Evolutionary conservation across 352 stramenopile genomes (phyloP), one percentile per base, ranked within the genome.

Genomic region (Globisporangium abappressorium): DNA sequence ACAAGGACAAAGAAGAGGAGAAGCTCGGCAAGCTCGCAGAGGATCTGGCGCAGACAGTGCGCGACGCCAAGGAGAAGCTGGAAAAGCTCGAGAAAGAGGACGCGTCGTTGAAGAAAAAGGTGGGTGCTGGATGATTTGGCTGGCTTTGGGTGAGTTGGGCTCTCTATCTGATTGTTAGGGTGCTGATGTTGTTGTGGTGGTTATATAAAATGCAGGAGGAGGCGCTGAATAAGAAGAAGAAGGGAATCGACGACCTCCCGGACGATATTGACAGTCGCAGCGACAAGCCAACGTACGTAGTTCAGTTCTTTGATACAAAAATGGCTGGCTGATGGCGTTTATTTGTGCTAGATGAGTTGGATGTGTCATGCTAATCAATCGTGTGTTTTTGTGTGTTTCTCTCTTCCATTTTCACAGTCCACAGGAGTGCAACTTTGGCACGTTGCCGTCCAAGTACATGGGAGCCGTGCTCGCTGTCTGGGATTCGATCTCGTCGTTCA

Each of bases 21-120:
- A 96, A 87, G 51, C 76, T 96, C 20, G 88, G 88, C 22, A 87
- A 80, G 56, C 70, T 96, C 0, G 88, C 88, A 0, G 88, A 96
- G 60, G 78, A 94, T 62, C 75, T 94, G 9, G 85, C 79, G n/a
- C 78, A 92, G 65, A 93, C 85, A 0, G 84, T 96, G 24, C 82
- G 85, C 9, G 51, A 76, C 5, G 76, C 84, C 1, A 96, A 95
- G 62, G 89, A 96, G 46, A 87, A 89, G 36, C 74, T 96, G 0
- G 89, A 96, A 28, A 95, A 94, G 68, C 72, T 96, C 1, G 89
- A 96, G 71, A 96, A 96, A 63, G 89, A 96, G 72, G 89, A 96
- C 53, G 72, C 72, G 5, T 72, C 76, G 11, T 73, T 96, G 7
- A 74, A 78, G 66, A 91, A 87, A 49, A 94, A 93, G 65, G 74